Conservation (phyloP, 108 stramenopile species). For the Pinguiococcus pyrenoidosus region DNA sequence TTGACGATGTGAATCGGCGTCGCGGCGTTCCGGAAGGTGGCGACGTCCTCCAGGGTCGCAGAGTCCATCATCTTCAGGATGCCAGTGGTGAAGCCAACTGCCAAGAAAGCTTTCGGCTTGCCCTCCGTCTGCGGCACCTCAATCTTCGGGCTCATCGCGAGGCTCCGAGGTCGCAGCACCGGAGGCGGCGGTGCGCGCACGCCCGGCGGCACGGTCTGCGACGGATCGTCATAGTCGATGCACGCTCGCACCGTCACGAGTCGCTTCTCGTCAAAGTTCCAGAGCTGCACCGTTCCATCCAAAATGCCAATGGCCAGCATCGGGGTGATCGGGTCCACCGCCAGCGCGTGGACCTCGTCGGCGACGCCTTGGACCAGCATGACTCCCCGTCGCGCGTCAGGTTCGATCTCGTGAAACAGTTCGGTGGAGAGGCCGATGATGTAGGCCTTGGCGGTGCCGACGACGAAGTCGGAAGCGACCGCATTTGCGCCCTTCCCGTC, state of each 20-base stretch:
- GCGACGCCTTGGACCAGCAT: conserved; percentile 33
- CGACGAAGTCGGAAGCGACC: conserved; percentile 40
- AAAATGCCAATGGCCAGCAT: conserved; percentile 13
- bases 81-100: conserved; percentile 25
- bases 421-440: conserved; percentile 37
- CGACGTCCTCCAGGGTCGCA: conserved; percentile 21
- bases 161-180: too few relatives aligned
- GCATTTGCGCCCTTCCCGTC: too few relatives aligned
- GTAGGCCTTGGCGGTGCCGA: conserved; percentile 31
- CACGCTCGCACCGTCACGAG: too few relatives aligned
- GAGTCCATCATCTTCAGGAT: conserved; percentile 17
- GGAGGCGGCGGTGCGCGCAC: background rate
- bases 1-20: too few relatives aligned
- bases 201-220: background rate
- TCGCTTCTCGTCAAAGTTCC: conserved; percentile 33
- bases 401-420: conserved; percentile 33
- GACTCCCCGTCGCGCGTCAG: conserved; percentile 28
- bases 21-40: conserved; percentile 10
- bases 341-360: conserved; percentile 9
- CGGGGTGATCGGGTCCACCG: conserved; percentile 30
- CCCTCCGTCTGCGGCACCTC: background rate
- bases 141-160: too few relatives aligned
- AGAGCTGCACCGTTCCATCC: conserved; percentile 32
- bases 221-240: background rate
- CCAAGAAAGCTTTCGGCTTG: too few relatives aligned